A percentile compares a stretch with the other conserved stretches of the same genome.
phyloP scores from a whole-genome alignment of 2,329 filamentous ascomycete genomes.

The Gnomoniopsis sp. region DNA sequence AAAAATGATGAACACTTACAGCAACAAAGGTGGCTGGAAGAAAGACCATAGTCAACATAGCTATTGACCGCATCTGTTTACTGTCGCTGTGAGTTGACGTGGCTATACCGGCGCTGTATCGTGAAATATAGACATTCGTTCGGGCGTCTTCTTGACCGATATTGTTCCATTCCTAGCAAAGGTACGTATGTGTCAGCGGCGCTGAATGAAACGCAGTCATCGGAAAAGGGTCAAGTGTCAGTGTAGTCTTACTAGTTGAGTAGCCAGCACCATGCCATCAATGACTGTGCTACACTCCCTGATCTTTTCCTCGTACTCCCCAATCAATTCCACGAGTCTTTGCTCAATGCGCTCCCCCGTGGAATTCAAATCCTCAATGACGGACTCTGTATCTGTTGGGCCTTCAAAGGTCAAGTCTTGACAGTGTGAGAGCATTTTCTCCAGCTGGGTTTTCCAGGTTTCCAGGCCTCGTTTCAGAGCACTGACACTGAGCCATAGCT shows the following conservation, averaged over 20 bases:
- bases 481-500: not conserved
- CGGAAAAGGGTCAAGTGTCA: too few relatives aligned
- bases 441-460: not conserved
- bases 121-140: not conserved
- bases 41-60: not conserved
- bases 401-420: not conserved
- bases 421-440: not conserved
- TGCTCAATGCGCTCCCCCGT: not conserved
- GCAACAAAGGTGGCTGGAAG: conserved; percentile 1
- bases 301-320: not conserved
- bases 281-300: not conserved
- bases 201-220: not conserved
- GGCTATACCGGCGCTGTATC: not conserved
- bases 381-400: not conserved
- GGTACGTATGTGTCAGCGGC: not conserved
- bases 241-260: not conserved
- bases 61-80: not conserved
- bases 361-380: too few relatives aligned
- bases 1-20: not conserved
- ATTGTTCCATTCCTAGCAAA: not conserved
- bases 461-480: not conserved
- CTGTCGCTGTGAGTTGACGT: not conserved
- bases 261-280: not conserved
- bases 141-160: not conserved
- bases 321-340: not conserved